These are phyloP conservation scores for Ailanthus altissimus DNA, from an alignment of 345 rosid species.

Conservation along the genomic window DNA sequence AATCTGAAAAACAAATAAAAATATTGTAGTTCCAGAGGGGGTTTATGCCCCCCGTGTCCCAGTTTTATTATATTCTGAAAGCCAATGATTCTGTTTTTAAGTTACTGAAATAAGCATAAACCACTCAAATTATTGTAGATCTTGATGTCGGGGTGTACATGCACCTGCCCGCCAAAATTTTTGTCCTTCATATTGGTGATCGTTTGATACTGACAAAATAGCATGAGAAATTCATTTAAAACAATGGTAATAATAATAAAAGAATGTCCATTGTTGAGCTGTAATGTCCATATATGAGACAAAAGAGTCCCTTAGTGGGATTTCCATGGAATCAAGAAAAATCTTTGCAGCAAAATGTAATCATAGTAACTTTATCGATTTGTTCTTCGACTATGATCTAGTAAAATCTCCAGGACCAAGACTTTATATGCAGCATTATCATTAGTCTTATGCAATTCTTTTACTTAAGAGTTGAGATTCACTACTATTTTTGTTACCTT, in stretches of 20 bases:
- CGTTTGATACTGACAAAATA: too few species aligned
- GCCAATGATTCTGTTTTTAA: neutral
- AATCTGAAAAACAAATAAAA: neutral
- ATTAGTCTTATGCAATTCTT: too few species aligned
- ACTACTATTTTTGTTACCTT: neutral
- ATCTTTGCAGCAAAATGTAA: neutral
- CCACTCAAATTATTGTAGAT: neutral
- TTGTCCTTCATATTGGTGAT: neutral
- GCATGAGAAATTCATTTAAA: too few species aligned
- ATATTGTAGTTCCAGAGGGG: neutral
- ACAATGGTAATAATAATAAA: too few species aligned
- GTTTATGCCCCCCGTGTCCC: neutral
- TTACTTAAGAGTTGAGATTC: neutral
- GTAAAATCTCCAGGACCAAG: neutral
- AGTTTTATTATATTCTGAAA: neutral
- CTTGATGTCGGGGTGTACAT: conserved; percentile 12
- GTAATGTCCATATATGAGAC: neutral
- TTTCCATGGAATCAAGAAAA: neutral
- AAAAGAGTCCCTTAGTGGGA: neutral
- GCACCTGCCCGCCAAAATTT: neutral
- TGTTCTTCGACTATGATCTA: neutral
- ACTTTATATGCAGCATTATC: too few species aligned
- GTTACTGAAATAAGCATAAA: neutral
- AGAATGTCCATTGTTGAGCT: too few species aligned
- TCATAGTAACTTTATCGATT: neutral